Conservation (phyloP, 495 filamentous ascomycete species). For the Aspergillus carlsbadensis region DNA sequence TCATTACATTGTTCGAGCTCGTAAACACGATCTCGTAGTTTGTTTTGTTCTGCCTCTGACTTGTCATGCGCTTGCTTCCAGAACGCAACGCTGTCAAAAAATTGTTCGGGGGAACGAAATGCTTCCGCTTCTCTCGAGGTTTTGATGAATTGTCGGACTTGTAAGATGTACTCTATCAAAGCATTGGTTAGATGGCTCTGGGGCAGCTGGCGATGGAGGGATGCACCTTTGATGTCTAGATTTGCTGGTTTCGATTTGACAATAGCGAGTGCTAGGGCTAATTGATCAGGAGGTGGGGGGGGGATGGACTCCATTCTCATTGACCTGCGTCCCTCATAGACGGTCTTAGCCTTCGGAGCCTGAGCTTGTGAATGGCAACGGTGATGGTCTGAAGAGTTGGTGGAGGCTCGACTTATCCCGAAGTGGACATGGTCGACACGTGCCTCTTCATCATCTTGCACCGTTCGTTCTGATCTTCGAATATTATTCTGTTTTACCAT, state of each 20-base stretch:
- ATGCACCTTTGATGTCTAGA: constrained; percentile 36
- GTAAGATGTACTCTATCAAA: constrained; percentile 38
- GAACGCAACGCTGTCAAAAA: constrained; percentile 49
- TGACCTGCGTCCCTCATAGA: background rate
- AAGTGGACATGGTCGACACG: too few species aligned
- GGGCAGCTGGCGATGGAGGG: background rate
- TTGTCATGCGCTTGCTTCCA: constrained; percentile 51
- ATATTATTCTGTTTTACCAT: too few species aligned
- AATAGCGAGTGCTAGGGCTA: constrained; percentile 48
- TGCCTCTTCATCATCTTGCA: too few species aligned
- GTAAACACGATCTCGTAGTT: constrained; percentile 41
- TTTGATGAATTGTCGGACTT: constrained; percentile 39
- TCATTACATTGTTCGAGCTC: constrained; percentile 41
- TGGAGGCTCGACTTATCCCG: too few species aligned
- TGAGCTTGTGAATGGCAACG: too few species aligned
- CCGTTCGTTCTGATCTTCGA: too few species aligned
- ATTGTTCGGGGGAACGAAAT: constrained; percentile 24
- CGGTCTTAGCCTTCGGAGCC: too few species aligned
- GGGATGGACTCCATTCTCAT: constrained; percentile 8
- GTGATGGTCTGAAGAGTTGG: too few species aligned
- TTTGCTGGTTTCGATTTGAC: constrained; percentile 42
- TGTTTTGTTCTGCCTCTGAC: constrained; percentile 45
- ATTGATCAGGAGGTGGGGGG: constrained; percentile 32
- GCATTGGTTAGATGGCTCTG: background rate
- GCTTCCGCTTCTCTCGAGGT: constrained; percentile 10